These are phyloP conservation scores for Crithidia bombi DNA, from an alignment of 208 protist species.

Conservation along the genomic window DNA sequence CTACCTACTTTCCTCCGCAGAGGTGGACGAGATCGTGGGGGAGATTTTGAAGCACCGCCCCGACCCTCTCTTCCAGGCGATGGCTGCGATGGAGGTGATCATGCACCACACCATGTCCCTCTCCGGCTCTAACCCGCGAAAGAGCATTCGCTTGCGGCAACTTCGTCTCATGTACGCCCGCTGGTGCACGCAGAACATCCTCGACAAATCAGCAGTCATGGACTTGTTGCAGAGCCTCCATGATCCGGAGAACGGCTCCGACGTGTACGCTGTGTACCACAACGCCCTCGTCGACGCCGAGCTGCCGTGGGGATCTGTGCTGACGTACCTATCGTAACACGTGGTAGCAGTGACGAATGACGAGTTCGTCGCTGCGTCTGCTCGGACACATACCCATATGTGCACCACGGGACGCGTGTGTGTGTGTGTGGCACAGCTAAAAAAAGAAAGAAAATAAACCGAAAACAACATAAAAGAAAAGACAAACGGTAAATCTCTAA, in stretches of 20 bases:
- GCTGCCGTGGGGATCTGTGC: constrained; percentile 39
- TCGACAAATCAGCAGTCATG: constrained; percentile 46
- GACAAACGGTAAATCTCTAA: background rate
- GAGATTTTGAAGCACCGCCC: constrained; percentile 45
- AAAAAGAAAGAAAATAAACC: background rate
- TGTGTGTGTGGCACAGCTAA: background rate
- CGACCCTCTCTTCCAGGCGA: constrained; percentile 53
- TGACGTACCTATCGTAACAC: constrained; percentile 40
- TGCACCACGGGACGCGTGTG: background rate
- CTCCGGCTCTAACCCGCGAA: constrained; percentile 18
- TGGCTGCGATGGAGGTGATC: constrained; percentile 74
- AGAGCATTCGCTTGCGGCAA: constrained; percentile 43
- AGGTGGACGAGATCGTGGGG: constrained; percentile 53
- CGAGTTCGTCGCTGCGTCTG: too few species aligned
- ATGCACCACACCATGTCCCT: constrained; percentile 59
- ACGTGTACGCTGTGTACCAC: constrained; percentile 55
- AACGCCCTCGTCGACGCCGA: constrained; percentile 45
- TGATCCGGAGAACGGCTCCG: constrained; percentile 19
- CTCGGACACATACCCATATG: too few species aligned
- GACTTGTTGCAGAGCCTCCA: constrained; percentile 48
- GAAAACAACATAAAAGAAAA: constrained; percentile 5
- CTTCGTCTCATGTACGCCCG: constrained; percentile 59
- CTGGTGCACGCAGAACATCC: constrained; percentile 55
- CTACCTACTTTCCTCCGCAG: constrained; percentile 38
- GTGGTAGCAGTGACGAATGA: too few species aligned